Evolutionary conservation across 2,329 filamentous ascomycete genomes (phyloP), one percentile per base, ranked within the genome.

Genomic region (Gremmenia infestans): DNA sequence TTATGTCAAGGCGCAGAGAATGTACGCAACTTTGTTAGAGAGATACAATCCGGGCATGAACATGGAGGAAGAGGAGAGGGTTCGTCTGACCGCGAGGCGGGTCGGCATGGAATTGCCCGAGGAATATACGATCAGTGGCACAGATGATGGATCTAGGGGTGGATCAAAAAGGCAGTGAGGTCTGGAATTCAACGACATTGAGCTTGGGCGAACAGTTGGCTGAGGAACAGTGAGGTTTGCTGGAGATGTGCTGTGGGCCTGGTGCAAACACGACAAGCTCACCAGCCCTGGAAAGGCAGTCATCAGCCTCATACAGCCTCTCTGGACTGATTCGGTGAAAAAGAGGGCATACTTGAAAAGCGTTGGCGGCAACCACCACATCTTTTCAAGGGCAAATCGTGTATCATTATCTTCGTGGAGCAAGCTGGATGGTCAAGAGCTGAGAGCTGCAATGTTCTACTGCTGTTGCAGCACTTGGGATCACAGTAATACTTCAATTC

Each of bases 1-100:
- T 55, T 97, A 96, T 70, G 79, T 94, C 19, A 83, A 83, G 65
- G 87, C 92, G n/a, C 94, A 99, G 76, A 80, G 92, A 52, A 82
- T 83, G 70, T 97, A 97, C 71, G 81, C 83, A 25, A 86, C 83
- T 15, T 75, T 97, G 45, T 72, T 97, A 39, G 92, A 97, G 74
- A 81, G 92, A 65, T 97, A 99, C 74, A 97, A 97, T 72, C 91
- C 91, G 0, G 91, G 92, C 17, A 90, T 95, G 84, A 82, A 83
- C 63, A 89, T 96, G 87, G 84, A 88, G 63, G 87, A 85, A 70
- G 85, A 95, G 73, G 92, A 97, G 76, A 80, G 89, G 58, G 85
- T 97, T 43, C 77, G 90, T 56, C 76, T 97, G 76, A 88, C 89
- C 53, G 94, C 94, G 8, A 78, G 91, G 73, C 83, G 89, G 69